Percentiles rank a stretch among this genome's conserved stretches.
Conservation (phyloP, 306 rosid species). For the apple (Malus domestica) region DNA sequence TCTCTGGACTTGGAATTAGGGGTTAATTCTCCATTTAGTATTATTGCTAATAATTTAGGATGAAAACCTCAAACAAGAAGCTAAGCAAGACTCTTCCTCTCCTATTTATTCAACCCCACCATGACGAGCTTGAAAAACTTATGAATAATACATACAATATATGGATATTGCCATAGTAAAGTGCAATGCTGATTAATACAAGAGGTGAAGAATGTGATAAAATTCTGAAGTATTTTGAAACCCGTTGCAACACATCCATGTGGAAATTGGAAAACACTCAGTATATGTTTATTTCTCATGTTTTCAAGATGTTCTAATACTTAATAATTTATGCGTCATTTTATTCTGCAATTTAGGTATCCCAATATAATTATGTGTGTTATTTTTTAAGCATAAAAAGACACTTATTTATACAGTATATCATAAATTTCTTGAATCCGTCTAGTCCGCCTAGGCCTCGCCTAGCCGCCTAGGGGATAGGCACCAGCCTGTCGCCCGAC, state of each 20-base stretch:
- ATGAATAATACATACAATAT: not conserved
- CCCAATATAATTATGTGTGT: too few species aligned
- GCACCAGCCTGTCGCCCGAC: too few species aligned
- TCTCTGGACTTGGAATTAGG: not conserved
- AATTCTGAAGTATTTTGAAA: not conserved
- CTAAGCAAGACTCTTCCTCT: not conserved
- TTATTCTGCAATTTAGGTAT: too few species aligned
- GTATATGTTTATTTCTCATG: too few species aligned
- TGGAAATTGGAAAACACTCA: not conserved
- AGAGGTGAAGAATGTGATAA: not conserved
- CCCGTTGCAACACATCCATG: not conserved
- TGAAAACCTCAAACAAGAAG: not conserved
- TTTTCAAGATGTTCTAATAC: too few species aligned
- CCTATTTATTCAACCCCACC: not conserved
- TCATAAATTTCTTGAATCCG: too few species aligned
- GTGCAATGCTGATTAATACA: not conserved
- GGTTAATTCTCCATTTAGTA: not conserved
- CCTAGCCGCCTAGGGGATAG: too few species aligned
- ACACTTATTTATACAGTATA: too few species aligned
- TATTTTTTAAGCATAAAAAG: too few species aligned
- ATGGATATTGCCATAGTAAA: not conserved
- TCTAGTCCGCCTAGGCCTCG: too few species aligned
- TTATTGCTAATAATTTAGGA: not conserved
- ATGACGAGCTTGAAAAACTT: not conserved
- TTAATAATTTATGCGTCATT: too few species aligned